Evolutionary conservation across 164 flowering plant genomes (phyloP).

Genomic region (Berberis thunbergii): DNA sequence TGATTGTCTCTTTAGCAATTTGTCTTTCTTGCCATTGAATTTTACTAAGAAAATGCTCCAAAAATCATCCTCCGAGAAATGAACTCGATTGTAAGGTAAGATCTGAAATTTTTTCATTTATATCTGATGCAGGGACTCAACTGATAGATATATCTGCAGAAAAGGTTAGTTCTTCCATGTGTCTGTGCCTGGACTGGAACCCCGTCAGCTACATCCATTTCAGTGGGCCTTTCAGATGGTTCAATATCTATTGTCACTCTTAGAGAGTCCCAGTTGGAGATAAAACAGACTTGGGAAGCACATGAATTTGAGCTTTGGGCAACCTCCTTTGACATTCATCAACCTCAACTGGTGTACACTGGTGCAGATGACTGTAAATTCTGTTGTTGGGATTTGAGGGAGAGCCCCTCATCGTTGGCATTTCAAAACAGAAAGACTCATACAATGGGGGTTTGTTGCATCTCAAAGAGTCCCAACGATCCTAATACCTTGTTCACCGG

Average conservation of each 20-base stretch:
- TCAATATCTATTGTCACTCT: conserved; percentile 48
- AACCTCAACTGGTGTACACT: conserved; percentile 66
- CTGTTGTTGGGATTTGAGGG: conserved; percentile 82
- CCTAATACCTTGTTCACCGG: conserved; percentile 66
- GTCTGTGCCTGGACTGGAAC: conserved; percentile 86
- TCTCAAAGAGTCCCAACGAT: conserved; percentile 46
- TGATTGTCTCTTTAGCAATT: no score
- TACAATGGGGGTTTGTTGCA: conserved; percentile 84
- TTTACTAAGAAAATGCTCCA: no score
- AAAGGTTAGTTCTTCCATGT: conserved; percentile 72
- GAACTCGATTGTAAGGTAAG: no score
- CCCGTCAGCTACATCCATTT: conserved; percentile 52
- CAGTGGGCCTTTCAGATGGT: conserved; percentile 81
- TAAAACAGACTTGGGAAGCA: conserved; percentile 61
- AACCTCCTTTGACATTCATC: conserved; percentile 66
- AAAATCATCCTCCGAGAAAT: no score
- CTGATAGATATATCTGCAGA: conserved; percentile 36
- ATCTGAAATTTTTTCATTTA: not conserved
- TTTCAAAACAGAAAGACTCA: conserved; percentile 68
- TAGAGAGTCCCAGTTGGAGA: conserved; percentile 38
- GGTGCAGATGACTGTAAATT: conserved; percentile 93
- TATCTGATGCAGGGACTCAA: conserved; percentile 24
- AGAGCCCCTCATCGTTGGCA: conserved; percentile 33
- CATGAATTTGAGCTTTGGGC: conserved; percentile 94
- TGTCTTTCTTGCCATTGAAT: no score